Percentiles rank a stretch among this genome's conserved stretches.
Evolutionary conservation across 345 rosid genomes (phyloP).

Genomic region (Barbarea vulgaris): DNA sequence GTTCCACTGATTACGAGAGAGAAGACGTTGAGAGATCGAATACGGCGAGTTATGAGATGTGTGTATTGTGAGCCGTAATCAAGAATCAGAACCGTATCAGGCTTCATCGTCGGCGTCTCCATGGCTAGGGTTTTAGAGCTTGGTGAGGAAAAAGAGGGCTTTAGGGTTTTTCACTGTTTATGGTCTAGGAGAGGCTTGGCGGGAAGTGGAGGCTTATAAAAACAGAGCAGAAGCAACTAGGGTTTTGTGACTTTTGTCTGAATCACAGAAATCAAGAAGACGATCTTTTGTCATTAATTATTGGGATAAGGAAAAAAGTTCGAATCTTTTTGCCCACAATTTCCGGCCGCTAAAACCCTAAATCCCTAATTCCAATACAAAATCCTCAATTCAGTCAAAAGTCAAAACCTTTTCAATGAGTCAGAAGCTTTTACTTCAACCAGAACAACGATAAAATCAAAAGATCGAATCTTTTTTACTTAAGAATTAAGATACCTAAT

Average conservation of each 20-base stretch:
- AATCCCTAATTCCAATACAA: background rate
- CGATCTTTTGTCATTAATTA: slow-evolving; percentile 26
- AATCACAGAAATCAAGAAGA: slow-evolving; percentile 28
- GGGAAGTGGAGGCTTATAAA: slow-evolving; percentile 40
- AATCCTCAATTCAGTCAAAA: slow-evolving; percentile 16
- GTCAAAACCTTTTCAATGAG: slow-evolving; percentile 15
- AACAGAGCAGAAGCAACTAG: slow-evolving; percentile 32
- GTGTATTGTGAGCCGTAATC: slow-evolving; percentile 95
- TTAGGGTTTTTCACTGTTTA: slow-evolving; percentile 18
- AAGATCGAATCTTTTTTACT: background rate
- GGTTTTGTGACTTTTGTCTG: slow-evolving; percentile 27
- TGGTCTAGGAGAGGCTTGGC: slow-evolving; percentile 15
- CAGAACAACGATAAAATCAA: background rate
- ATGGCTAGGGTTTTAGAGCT: slow-evolving; percentile 29
- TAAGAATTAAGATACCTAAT: background rate
- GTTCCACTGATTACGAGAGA: slow-evolving; percentile 92
- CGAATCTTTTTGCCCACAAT: slow-evolving; percentile 33
- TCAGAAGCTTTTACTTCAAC: slow-evolving; percentile 24
- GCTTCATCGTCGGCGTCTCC: slow-evolving; percentile 54
- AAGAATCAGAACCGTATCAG: slow-evolving; percentile 82
- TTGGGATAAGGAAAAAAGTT: background rate
- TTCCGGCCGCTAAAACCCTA: slow-evolving; percentile 19
- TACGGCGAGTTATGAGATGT: slow-evolving; percentile 90
- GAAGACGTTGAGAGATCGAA: slow-evolving; percentile 80
- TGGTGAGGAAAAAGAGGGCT: background rate